Evolutionary conservation across 495 filamentous ascomycete genomes (phyloP).

Genomic region (Penicillium maclennaniae): DNA sequence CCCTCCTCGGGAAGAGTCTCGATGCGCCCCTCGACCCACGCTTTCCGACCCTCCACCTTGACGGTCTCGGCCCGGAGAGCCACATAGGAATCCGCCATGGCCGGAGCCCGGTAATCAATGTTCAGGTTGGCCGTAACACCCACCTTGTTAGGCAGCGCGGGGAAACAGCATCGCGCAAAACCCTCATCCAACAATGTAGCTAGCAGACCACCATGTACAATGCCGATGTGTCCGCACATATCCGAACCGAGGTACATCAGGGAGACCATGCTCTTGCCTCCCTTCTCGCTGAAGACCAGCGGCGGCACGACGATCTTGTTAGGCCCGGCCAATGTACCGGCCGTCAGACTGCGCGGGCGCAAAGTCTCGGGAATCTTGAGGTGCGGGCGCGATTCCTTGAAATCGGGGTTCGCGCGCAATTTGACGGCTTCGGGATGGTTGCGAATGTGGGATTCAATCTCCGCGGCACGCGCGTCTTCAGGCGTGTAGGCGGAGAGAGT

Average conservation of each 20-base stretch:
- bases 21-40: conserved; percentile 90
- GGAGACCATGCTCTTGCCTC: conserved; percentile 67
- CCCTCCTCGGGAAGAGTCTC: conserved; percentile 70
- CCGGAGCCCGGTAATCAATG: conserved; percentile 81
- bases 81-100: conserved; percentile 69
- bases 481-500: conserved; percentile 65
- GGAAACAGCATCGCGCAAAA: conserved; percentile 85
- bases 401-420: conserved; percentile 64
- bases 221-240: conserved; percentile 86
- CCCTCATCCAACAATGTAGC: conserved; percentile 93
- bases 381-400: conserved; percentile 78
- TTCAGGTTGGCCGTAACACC: conserved; percentile 89
- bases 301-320: conserved; percentile 81
- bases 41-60: conserved; percentile 91
- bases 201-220: conserved; percentile 86
- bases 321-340: conserved; percentile 70
- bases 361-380: conserved; percentile 70
- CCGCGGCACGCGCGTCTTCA: conserved; percentile 52
- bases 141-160: conserved; percentile 81
- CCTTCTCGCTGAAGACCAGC: conserved; percentile 64
- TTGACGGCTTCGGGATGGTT: conserved; percentile 65
- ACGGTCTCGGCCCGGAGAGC: conserved; percentile 77
- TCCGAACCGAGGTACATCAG: conserved; percentile 77
- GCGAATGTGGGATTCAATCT: conserved; percentile 69
- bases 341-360: conserved; percentile 74